Conservation (phyloP, 352 stramenopile species). For the Hyaloperonospora arabidopsidis region DNA sequence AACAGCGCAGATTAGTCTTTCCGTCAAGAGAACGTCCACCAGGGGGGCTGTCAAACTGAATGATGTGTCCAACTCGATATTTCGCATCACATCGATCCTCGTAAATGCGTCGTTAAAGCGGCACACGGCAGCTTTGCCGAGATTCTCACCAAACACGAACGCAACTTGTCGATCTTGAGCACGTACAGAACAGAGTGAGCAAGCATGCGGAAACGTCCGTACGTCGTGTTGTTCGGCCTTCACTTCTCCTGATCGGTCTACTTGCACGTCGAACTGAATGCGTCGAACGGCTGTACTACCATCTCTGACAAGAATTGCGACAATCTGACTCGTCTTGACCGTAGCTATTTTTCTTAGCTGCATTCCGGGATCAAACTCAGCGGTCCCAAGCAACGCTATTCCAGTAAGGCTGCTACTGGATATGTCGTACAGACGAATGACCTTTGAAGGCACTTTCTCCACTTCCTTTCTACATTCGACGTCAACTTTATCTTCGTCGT, state of each 20-base stretch:
- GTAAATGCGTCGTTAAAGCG: slow-evolving; percentile 24
- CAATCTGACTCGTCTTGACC: slow-evolving; percentile 7
- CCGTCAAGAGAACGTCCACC: slow-evolving; percentile 17
- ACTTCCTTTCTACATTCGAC: slow-evolving; percentile 15
- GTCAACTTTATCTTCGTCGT: slow-evolving; percentile 2
- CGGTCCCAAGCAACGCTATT: slow-evolving; percentile 6
- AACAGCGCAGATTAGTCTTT: slow-evolving; percentile 16
- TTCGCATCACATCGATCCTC: slow-evolving; percentile 5
- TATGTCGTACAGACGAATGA: slow-evolving; percentile 11
- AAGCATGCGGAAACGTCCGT: slow-evolving; percentile 10
- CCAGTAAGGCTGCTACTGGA: background rate
- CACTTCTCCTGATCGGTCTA: background rate
- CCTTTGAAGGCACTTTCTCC: slow-evolving; percentile 16
- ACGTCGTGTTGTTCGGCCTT: background rate
- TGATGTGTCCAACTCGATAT: slow-evolving; percentile 9
- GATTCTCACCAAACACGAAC: slow-evolving; percentile 10
- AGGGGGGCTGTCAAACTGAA: slow-evolving; percentile 11
- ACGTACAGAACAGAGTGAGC: slow-evolving; percentile 18
- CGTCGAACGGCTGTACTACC: slow-evolving; percentile 12
- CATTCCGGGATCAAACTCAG: slow-evolving; percentile 13
- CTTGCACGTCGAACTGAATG: slow-evolving; percentile 5
- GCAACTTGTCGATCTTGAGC: slow-evolving; percentile 13
- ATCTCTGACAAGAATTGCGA: slow-evolving; percentile 16
- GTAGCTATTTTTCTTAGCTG: slow-evolving; percentile 9
- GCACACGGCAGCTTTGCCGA: slow-evolving; percentile 16